Evolutionary conservation across 306 rosid genomes (phyloP).

Genomic region (Boehmeria nivea): DNA sequence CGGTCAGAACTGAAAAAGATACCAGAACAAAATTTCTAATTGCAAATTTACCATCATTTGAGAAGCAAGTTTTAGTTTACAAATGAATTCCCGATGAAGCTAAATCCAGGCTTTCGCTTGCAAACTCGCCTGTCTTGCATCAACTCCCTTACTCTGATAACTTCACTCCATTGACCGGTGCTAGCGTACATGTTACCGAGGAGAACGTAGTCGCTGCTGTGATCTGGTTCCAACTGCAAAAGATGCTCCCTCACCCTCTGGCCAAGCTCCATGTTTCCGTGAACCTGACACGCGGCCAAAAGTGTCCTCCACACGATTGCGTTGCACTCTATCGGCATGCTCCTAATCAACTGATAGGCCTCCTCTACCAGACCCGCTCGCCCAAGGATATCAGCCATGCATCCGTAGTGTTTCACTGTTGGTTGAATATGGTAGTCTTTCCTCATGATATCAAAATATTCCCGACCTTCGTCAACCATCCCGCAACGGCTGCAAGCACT

Average conservation of each 20-base stretch:
- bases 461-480: constrained; percentile 55
- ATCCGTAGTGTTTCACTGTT: constrained; percentile 70
- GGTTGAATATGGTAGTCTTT: constrained; percentile 46
- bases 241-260: constrained; percentile 57
- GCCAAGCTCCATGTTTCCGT: constrained; percentile 52
- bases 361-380: constrained; percentile 64
- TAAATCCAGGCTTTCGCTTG: constrained; percentile 56
- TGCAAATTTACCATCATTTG: neutral
- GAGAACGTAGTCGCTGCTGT: constrained; percentile 74
- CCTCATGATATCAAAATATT: constrained; percentile 42
- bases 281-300: constrained; percentile 56
- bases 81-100: constrained; percentile 34
- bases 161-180: constrained; percentile 51
- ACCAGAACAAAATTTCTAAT: neutral
- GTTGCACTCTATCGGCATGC: constrained; percentile 59
- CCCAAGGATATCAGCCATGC: constrained; percentile 74
- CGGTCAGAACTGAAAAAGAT: neutral
- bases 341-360: constrained; percentile 46
- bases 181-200: constrained; percentile 69
- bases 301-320: constrained; percentile 74
- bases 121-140: constrained; percentile 38
- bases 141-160: constrained; percentile 42
- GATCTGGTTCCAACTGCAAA: constrained; percentile 50
- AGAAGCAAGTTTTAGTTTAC: neutral
- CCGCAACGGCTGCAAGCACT: constrained; percentile 76